A percentile compares a stretch with the other conserved stretches of the same genome.
Evolutionary conservation across 768 basidiomycete genomes (phyloP).

Genomic region (Mrakia blollopis): DNA sequence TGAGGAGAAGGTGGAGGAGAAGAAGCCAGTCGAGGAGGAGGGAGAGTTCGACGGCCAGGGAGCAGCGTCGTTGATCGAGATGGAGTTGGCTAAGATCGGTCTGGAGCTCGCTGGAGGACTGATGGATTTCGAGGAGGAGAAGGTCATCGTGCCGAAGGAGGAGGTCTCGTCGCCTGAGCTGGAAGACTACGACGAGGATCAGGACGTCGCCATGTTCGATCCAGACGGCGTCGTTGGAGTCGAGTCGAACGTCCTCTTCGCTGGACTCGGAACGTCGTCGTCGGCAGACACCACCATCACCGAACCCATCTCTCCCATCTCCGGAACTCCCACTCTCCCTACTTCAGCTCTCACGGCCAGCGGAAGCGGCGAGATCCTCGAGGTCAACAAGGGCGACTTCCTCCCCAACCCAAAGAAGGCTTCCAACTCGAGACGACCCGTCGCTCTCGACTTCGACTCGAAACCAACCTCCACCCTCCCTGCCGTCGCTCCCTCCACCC

Average conservation of each 20-base stretch:
- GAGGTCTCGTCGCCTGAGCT: not conserved
- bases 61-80: slow-evolving; percentile 14
- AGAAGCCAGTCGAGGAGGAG: not conserved
- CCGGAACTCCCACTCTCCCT: not conserved
- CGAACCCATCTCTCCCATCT: not conserved
- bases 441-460: slow-evolving; percentile 30
- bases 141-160: not conserved
- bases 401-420: not conserved
- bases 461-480: not conserved
- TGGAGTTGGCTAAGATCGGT: slow-evolving; percentile 16
- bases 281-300: not conserved
- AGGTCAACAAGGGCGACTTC: not conserved
- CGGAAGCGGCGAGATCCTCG: not conserved
- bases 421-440: slow-evolving; percentile 22
- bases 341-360: not conserved
- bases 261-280: not conserved
- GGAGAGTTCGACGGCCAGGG: slow-evolving; percentile 9
- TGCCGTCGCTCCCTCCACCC: not conserved
- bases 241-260: slow-evolving; percentile 1
- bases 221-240: not conserved
- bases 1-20: not conserved
- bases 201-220: slow-evolving; percentile 11
- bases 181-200: slow-evolving; percentile 17
- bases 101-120: not conserved
- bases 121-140: not conserved